A percentile compares a stretch with the other conserved stretches of the same genome.
Evolutionary conservation across 345 rosid genomes (phyloP).

Genomic region (Sisymbrium altissimum): DNA sequence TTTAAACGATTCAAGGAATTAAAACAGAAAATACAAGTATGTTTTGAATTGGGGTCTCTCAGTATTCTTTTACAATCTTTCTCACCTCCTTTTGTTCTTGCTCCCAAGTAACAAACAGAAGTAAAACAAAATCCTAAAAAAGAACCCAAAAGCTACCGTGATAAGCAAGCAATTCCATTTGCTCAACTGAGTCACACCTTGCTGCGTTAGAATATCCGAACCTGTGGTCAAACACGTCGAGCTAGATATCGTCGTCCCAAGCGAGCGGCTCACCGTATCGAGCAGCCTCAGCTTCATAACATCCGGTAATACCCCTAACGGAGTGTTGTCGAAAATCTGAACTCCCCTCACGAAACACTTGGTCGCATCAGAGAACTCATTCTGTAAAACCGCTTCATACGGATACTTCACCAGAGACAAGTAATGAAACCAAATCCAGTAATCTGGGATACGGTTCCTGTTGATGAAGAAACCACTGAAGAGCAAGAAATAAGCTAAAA

Average conservation of each 20-base stretch:
- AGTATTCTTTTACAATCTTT: not conserved
- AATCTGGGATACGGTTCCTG: constrained; percentile 73
- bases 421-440: constrained; percentile 99
- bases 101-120: constrained; percentile 74
- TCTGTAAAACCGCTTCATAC: constrained; percentile 74
- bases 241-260: constrained; percentile 63
- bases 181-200: constrained; percentile 66
- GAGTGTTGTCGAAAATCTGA: constrained; percentile 86
- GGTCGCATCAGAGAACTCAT: constrained; percentile 62
- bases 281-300: constrained; percentile 53
- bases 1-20: constrained; percentile 9
- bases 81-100: constrained; percentile 79
- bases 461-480: constrained; percentile 95
- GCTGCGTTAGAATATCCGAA: constrained; percentile 53
- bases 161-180: constrained; percentile 81
- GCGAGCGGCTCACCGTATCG: constrained; percentile 42
- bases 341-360: constrained; percentile 77
- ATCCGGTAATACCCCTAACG: constrained; percentile 50
- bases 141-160: constrained; percentile 88
- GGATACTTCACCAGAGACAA: constrained; percentile 89
- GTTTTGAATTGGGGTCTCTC: not conserved
- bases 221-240: constrained; percentile 84
- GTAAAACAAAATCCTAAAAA: constrained; percentile 82
- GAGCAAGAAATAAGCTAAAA: constrained; percentile 84
- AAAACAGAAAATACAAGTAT: constrained; percentile 15